A percentile compares a stretch with the other conserved stretches of the same genome.
These are phyloP conservation scores for Calophaca sinica DNA, from an alignment of 306 rosid genomes.

Conservation along the genomic window DNA sequence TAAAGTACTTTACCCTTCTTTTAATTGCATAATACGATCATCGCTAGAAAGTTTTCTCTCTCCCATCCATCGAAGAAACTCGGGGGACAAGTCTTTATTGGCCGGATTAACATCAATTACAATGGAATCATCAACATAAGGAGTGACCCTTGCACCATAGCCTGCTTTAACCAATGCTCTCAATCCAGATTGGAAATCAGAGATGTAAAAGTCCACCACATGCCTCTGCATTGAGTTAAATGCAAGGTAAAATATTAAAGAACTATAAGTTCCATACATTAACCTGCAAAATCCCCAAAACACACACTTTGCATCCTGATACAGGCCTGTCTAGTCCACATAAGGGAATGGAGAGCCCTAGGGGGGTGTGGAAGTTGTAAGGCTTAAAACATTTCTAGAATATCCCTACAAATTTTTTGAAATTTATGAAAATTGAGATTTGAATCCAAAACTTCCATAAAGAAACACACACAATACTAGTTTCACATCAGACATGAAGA, in stretches of 20 bases:
- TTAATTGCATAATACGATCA: slow-evolving; percentile 81
- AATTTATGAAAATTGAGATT: neutral
- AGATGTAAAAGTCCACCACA: slow-evolving; percentile 91
- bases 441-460: slow-evolving; percentile 1
- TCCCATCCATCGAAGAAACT: slow-evolving; percentile 82
- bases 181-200: slow-evolving; percentile 95
- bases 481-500: neutral
- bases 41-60: slow-evolving; percentile 86
- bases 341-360: neutral
- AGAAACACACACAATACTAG: neutral
- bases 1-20: slow-evolving; percentile 79
- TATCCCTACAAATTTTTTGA: neutral
- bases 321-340: slow-evolving; percentile 16
- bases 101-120: slow-evolving; percentile 76
- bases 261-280: neutral
- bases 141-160: slow-evolving; percentile 91
- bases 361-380: neutral
- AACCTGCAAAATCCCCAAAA: slow-evolving; percentile 21
- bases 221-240: slow-evolving; percentile 67
- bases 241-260: slow-evolving; percentile 27
- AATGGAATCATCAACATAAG: slow-evolving; percentile 84
- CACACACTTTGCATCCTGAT: slow-evolving; percentile 6
- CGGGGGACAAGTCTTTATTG: slow-evolving; percentile 84
- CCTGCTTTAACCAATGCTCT: slow-evolving; percentile 97
- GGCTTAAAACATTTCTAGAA: slow-evolving; percentile 3